Evolutionary conservation across 768 basidiomycete genomes (phyloP), one percentile per base, ranked within the genome.

Genomic region (Serendipita sp.): DNA sequence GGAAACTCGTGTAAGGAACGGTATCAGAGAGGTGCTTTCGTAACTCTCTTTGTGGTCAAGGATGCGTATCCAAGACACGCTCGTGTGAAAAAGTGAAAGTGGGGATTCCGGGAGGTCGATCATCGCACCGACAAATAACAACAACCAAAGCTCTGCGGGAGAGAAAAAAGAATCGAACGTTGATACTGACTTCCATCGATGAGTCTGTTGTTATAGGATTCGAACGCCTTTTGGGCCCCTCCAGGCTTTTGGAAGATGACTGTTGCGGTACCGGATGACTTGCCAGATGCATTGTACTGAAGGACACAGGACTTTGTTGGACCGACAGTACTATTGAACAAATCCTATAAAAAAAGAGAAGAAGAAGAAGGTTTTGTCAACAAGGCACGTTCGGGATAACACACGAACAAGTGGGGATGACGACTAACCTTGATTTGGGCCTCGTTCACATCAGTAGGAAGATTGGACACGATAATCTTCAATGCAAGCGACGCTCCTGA

Each of bases 101-200:
- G 38, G 38, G 30, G 45, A 18, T 53, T n/a, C 18, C 18, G 48
- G 18, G 48, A 18, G 56, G 56, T 60, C 35, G 24, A 60, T 37
- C 56, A 35, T 53, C 48, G 56, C 16, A 24, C 56, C 56, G 56
- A 60, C 35, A 28, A 30, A 37, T 28, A n/a, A n/a, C 10, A 16
- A 11, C 16, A 16, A 11, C 16, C 24, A 63, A 63, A 28, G 56
- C 70, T 75, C 73, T 75, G 74, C 74, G 68, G 72, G 75, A 76
- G 67, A 69, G 72, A 75, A 76, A 76, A 77, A 75, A 73, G 76
- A 74, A 79, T 75, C 71, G 70, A 70, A 64, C 70, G 80, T 78
- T 78, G 84, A 81, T 89, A 98, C 96, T 92, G 89, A 99, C 96
- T 96, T 80, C 93, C 92, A 87, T 99, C 96, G 84, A 99, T 94